Evolutionary conservation across 495 filamentous ascomycete genomes (phyloP).

Genomic region (Lophium mytilinum): DNA sequence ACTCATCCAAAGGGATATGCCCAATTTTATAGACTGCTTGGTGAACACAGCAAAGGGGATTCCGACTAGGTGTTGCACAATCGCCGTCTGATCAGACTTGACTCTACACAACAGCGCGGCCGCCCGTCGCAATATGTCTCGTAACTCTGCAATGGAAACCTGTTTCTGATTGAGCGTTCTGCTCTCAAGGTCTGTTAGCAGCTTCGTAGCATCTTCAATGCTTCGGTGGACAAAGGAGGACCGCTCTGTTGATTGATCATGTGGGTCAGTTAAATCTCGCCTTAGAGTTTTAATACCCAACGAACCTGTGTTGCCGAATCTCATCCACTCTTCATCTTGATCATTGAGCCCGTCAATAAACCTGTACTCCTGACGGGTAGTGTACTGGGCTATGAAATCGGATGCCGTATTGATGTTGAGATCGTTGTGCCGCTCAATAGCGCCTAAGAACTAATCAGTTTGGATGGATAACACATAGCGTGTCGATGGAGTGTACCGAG

Average conservation of each 20-base stretch:
- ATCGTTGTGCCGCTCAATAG: slow-evolving; percentile 62
- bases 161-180: slow-evolving; percentile 55
- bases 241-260: not conserved
- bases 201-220: slow-evolving; percentile 42
- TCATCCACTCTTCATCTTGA: slow-evolving; percentile 53
- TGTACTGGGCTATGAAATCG: slow-evolving; percentile 93
- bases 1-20: slow-evolving; percentile 90
- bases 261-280: not conserved
- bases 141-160: slow-evolving; percentile 65
- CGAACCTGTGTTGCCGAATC: slow-evolving; percentile 38
- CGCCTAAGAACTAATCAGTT: slow-evolving; percentile 31
- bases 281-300: not conserved
- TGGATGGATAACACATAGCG: not conserved
- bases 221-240: slow-evolving; percentile 33
- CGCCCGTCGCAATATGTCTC: slow-evolving; percentile 71
- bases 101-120: slow-evolving; percentile 75
- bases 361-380: slow-evolving; percentile 89
- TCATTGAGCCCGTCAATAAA: slow-evolving; percentile 63
- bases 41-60: slow-evolving; percentile 90
- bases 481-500: slow-evolving; percentile 42
- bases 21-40: slow-evolving; percentile 90
- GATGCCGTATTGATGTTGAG: slow-evolving; percentile 80
- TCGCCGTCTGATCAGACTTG: slow-evolving; percentile 59
- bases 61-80: slow-evolving; percentile 76
- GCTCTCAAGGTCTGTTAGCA: slow-evolving; percentile 58